Evolutionary conservation across 257 asterid genomes (phyloP), one percentile per base, ranked within the genome.

Genomic region (Cynanchum wilfordii): DNA sequence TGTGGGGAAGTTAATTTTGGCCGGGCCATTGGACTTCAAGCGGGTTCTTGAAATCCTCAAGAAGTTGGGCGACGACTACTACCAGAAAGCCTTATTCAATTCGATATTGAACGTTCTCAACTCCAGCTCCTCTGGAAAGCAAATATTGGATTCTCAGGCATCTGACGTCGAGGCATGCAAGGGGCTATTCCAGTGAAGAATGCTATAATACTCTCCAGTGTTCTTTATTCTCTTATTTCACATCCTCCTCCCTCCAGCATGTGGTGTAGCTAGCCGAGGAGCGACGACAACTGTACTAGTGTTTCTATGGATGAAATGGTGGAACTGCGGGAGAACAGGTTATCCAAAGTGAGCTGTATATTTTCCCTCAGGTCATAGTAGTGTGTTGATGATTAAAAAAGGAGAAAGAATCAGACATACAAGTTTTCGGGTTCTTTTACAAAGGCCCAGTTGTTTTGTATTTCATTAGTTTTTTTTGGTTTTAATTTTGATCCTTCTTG

Each of bases 141-240:
- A 57, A 72, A 52, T 90, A 40, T 47, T 90, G 87, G 90, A 87
- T 38, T 86, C 90, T 12, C 97, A 95, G 83, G 85, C 84, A 38
- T 27, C 88, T 6, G 91, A 90, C 58, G 49, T 95, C 3, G 81
- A 85, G 11, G 97, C 92, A 2, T 90, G 98, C 44, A 77, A 86
- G 79, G 69, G 82, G 72, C 82, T 95, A 30, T 80, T 89, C 81
- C 81, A 84, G 83, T 66, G 47, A 69, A 65, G 79, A 77, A 42
- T 68, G 12, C 79, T 79, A 7, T 3, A 42, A 42, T 10, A 7
- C 49, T 5, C 71, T 49, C 73, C 10, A 0, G 63, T 62, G 57
- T 47, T 72, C 56, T n/a, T 77, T 82, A 75, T 56, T 81, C 73
- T 81, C 73, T 79, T 78, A 25, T 20, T 77, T 70, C 80, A 78